Percentiles rank a stretch among this genome's conserved stretches.
Conservation (phyloP, 78 protist species). For the Polysphondylium violaceum region DNA sequence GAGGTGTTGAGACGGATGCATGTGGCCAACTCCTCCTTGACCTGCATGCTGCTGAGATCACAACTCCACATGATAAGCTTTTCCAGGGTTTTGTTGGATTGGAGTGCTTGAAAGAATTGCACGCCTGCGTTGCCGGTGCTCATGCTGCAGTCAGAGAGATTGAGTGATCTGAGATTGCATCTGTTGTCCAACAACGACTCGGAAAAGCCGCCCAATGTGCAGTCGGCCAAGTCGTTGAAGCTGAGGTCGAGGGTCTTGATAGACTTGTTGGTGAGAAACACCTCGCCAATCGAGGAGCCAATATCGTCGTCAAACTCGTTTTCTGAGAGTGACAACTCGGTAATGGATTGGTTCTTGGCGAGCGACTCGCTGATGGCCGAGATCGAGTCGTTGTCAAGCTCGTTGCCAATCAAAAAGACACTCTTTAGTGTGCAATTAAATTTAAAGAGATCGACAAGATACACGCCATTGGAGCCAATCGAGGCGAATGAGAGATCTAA, state of each 20-base stretch:
- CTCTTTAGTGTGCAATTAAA: neutral
- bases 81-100: slow-evolving; percentile 5
- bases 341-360: slow-evolving; percentile 21
- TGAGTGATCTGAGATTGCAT: neutral
- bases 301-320: slow-evolving; percentile 58
- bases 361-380: slow-evolving; percentile 14
- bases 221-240: slow-evolving; percentile 29
- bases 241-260: slow-evolving; percentile 35
- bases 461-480: slow-evolving; percentile 34
- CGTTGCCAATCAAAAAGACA: slow-evolving; percentile 60
- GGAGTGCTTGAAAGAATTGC: slow-evolving; percentile 31
- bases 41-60: slow-evolving; percentile 16
- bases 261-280: slow-evolving; percentile 25
- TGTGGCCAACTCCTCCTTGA: slow-evolving; percentile 40
- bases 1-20: slow-evolving; percentile 4
- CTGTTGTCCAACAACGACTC: slow-evolving; percentile 1
- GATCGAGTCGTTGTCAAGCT: slow-evolving; percentile 55
- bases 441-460: slow-evolving; percentile 8
- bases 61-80: slow-evolving; percentile 43
- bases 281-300: slow-evolving; percentile 42
- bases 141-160: slow-evolving; percentile 43
- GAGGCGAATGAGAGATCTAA: slow-evolving; percentile 45
- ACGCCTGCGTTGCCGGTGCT: slow-evolving; percentile 13
- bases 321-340: slow-evolving; percentile 47
- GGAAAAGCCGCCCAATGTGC: slow-evolving; percentile 20